Evolutionary conservation across 176 grass and related monocot species (phyloP).

Genomic region (Musa beccarii): DNA sequence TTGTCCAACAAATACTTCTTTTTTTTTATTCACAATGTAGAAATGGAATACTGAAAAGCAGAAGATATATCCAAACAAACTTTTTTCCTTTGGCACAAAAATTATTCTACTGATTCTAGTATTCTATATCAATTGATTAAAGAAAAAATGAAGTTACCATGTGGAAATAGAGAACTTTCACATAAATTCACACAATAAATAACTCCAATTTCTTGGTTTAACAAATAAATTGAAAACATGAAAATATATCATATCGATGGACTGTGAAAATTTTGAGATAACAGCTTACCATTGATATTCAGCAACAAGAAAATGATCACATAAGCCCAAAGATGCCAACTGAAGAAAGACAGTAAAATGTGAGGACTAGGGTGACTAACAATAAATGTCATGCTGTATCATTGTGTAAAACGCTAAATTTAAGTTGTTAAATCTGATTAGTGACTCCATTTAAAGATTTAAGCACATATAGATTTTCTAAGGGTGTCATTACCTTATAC

Average conservation of each 20-base stretch:
- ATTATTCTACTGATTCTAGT: not conserved
- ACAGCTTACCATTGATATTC: constrained; percentile 69
- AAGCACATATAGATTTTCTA: not conserved
- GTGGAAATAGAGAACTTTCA: not conserved
- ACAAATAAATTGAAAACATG: not conserved
- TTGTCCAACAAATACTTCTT: not conserved
- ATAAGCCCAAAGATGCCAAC: constrained; percentile 91
- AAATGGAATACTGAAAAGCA: not conserved
- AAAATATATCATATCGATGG: not conserved
- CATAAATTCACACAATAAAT: not conserved
- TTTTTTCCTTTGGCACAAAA: not conserved
- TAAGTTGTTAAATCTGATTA: too few relatives aligned
- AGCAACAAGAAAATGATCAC: constrained; percentile 90
- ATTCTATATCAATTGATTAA: not conserved
- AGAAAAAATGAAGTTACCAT: not conserved
- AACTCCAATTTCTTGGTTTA: not conserved
- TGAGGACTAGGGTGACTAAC: not conserved
- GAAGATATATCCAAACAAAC: not conserved
- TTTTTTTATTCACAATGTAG: not conserved
- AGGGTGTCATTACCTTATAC: constrained; percentile 48
- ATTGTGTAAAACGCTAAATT: not conserved
- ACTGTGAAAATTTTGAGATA: not conserved
- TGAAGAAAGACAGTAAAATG: constrained; percentile 21
- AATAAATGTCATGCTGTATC: not conserved
- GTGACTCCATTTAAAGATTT: too few relatives aligned